These are phyloP conservation scores for Daldinia sp. DNA, from an alignment of 2,329 filamentous ascomycete genomes.

Conservation along the genomic window DNA sequence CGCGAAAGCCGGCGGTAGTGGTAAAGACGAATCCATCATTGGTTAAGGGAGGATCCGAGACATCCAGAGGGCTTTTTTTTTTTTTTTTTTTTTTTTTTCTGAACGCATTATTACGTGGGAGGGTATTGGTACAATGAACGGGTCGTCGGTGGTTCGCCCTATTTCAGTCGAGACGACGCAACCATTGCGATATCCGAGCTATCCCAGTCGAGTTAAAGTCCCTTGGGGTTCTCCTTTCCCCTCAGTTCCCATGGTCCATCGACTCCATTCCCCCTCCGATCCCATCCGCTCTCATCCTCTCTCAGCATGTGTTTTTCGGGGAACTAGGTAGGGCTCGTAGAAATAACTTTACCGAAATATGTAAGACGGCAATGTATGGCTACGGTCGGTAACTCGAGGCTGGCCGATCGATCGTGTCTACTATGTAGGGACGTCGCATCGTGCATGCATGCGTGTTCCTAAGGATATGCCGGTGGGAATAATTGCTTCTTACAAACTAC, in stretches of 20 bases:
- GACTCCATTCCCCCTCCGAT: not conserved
- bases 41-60: slow-evolving; percentile 5
- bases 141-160: slow-evolving; percentile 4
- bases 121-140: slow-evolving; percentile 1
- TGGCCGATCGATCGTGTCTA: slow-evolving; percentile 11
- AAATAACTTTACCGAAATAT: slow-evolving; percentile 1
- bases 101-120: slow-evolving; percentile 25
- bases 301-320: not conserved
- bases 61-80: slow-evolving; percentile 14
- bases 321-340: not conserved
- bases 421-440: slow-evolving; percentile 1
- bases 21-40: slow-evolving; percentile 7
- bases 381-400: slow-evolving; percentile 4
- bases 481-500: not conserved
- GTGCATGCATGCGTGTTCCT: not conserved
- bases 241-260: not conserved
- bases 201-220: not conserved
- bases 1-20: slow-evolving; percentile 9
- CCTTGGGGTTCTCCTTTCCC: not conserved
- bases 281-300: not conserved
- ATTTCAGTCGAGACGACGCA: slow-evolving; percentile 27
- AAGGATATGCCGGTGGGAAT: not conserved
- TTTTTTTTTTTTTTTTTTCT: too few relatives aligned
- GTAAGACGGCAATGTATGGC: slow-evolving; percentile 4
- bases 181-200: slow-evolving; percentile 21